Percentiles rank a stretch among this genome's conserved stretches.
Evolutionary conservation across 2,329 filamentous ascomycete species (phyloP).

Genomic region (Neofusicoccum sp.): DNA sequence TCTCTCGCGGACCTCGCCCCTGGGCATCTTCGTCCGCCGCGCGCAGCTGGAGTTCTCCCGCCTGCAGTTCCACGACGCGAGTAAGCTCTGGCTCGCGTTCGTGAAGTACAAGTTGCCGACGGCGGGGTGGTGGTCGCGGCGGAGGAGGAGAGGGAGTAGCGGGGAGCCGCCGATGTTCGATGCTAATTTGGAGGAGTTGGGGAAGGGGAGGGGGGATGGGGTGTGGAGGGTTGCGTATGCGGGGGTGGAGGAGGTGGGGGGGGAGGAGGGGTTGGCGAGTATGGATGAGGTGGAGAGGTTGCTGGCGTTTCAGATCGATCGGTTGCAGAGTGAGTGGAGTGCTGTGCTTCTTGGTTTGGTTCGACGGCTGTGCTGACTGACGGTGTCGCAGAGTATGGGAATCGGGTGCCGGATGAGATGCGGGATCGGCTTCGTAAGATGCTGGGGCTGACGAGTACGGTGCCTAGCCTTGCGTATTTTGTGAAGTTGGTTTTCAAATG

Average conservation of each 20-base stretch:
- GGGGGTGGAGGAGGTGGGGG: constrained; percentile 30
- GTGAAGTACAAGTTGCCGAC: constrained; percentile 78
- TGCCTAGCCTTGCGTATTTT: constrained; percentile 74
- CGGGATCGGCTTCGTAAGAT: constrained; percentile 68
- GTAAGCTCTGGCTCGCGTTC: constrained; percentile 79
- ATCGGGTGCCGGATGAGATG: constrained; percentile 72
- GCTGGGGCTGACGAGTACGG: constrained; percentile 63
- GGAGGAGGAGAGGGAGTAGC: constrained; percentile 52
- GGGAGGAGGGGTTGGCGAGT: constrained; percentile 54
- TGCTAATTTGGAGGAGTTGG: constrained; percentile 60
- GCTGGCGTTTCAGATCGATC: constrained; percentile 82
- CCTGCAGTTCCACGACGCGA: constrained; percentile 74
- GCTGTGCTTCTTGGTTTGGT: background rate
- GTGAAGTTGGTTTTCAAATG: constrained; percentile 53
- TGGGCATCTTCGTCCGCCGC: constrained; percentile 77
- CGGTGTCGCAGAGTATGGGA: constrained; percentile 62
- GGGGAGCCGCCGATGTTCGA: constrained; percentile 47
- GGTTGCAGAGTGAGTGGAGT: constrained; percentile 68
- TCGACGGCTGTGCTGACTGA: background rate
- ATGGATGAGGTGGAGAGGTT: constrained; percentile 77
- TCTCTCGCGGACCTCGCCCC: constrained; percentile 70
- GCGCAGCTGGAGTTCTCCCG: constrained; percentile 76
- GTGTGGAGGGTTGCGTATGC: constrained; percentile 54
- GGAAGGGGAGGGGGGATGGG: constrained; percentile 50
- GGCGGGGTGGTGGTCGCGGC: constrained; percentile 58